phyloP scores from a whole-genome alignment of 2,329 filamentous ascomycete species.

The Xylariaceae sp. region DNA sequence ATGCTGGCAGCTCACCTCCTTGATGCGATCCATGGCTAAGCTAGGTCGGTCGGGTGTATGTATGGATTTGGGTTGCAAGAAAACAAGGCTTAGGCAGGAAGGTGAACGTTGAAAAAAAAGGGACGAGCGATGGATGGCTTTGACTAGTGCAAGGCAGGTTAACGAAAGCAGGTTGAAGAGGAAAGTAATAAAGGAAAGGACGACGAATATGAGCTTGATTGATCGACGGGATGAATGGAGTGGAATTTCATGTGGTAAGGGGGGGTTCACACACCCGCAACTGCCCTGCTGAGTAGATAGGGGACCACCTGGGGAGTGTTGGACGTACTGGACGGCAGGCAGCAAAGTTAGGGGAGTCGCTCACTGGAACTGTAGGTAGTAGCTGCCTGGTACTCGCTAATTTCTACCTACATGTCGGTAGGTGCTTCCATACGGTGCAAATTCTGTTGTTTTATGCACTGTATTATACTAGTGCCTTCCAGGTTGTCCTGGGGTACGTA shows the following conservation, averaged over 20 bases:
- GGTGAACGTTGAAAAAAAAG: neutral
- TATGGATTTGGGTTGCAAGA: conserved; percentile 39
- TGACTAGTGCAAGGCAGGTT: conserved; percentile 15
- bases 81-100: conserved; percentile 40
- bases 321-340: conserved; percentile 7
- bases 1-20: conserved; percentile 71
- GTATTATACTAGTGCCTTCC: too few species aligned
- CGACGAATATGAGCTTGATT: conserved; percentile 34
- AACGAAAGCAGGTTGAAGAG: conserved; percentile 33
- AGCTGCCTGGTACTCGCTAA: too few species aligned
- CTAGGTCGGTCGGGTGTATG: conserved; percentile 28
- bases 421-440: too few species aligned
- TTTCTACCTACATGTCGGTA: neutral
- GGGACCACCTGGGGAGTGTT: too few species aligned
- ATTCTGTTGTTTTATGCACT: too few species aligned
- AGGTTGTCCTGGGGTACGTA: too few species aligned
- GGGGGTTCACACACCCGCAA: conserved; percentile 35
- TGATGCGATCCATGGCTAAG: conserved; percentile 82
- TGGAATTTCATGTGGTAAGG: conserved; percentile 43
- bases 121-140: conserved; percentile 31
- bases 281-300: too few species aligned
- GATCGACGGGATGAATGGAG: conserved; percentile 38
- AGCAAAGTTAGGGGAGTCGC: conserved; percentile 10
- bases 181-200: conserved; percentile 37
- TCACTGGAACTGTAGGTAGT: conserved; percentile 4